Evolutionary conservation across 345 rosid genomes (phyloP).

Genomic region (Hypericum androsaemum): DNA sequence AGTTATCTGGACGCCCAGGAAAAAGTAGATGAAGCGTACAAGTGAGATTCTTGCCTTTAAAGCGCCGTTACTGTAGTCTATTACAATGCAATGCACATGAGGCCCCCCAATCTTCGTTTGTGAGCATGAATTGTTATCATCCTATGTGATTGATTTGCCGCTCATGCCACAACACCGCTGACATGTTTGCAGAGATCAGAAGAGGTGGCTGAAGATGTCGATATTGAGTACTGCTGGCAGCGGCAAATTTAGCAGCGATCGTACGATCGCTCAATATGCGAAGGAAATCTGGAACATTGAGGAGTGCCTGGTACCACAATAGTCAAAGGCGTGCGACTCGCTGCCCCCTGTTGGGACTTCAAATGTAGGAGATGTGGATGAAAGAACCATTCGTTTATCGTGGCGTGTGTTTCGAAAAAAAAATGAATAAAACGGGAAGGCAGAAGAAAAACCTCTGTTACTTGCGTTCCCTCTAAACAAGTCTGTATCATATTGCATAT

Average conservation of each 20-base stretch:
- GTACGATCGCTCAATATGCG: constrained; percentile 79
- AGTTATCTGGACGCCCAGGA: constrained; percentile 82
- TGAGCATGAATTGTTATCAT: no score
- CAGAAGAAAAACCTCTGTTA: no score
- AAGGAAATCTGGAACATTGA: constrained; percentile 83
- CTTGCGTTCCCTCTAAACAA: no score
- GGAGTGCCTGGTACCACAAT: constrained; percentile 61
- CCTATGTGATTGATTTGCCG: no score
- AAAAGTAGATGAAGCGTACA: constrained; percentile 75
- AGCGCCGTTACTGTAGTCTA: no score
- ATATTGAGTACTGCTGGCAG: constrained; percentile 86
- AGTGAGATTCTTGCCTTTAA: constrained; percentile 33
- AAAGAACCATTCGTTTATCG: no score
- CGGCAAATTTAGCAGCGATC: constrained; percentile 89
- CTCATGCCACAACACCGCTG: no score
- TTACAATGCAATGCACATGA: no score
- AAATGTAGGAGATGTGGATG: not conserved
- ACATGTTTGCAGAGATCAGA: constrained; percentile 45
- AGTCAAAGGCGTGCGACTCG: not conserved
- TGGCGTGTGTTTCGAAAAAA: no score
- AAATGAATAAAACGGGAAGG: no score
- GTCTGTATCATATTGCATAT: no score
- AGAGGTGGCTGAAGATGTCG: constrained; percentile 82
- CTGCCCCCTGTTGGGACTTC: not conserved
- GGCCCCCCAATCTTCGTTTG: no score